Evolutionary conservation across 2,329 filamentous ascomycete species (phyloP), one percentile per base, ranked within the genome.

Genomic region (Aspergillus fijiensis): DNA sequence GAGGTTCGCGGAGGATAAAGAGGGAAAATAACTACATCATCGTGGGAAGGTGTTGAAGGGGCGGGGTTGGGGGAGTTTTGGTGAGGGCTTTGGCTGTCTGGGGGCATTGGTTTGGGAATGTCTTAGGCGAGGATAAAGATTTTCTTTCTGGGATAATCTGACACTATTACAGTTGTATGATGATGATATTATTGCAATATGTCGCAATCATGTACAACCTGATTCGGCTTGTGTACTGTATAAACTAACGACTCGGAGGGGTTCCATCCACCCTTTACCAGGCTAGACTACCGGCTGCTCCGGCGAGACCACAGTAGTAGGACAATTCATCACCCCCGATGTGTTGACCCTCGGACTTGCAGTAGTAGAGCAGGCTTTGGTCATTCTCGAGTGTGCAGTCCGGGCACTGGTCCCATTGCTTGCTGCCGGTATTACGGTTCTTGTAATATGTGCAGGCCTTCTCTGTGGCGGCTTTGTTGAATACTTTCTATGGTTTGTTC

Each of bases 1-100:
- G 77, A 95, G 87, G 69, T 98, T 99, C 73, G 84, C 81, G 1
- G 81, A 90, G 52, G 88, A 91, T 63, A 84, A 85, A 68, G 78
- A 80, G 25, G 65, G 65, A 47, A 63, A 56, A 11, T 72, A 10
- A 35, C 52, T 52, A 35, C 14, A 11, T 11, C 11, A 4, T 9
- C 33, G 1, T 35, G 33, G 11, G 33, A 4, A 14, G 33, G 33
- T 11, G 33, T 14, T 4, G 10, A 4, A 4, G 33, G 33, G 33
- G 33, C 10, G 33, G 14, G 33, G 5, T 14, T 14, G 33, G 4
- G 14, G 33, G 33, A 12, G 33, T 35, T 35, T 35, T 35, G 33
- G 12, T 12, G 33, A 16, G 33, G 5, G 33, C 11, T 12, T 16
- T 35, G 33, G 33, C 11, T 35, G 12, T 16, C 12, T 12, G 33